phyloP scores from a whole-genome alignment of 1,284 basidiomycete species.

The Microbotryomycetes sp. region DNA sequence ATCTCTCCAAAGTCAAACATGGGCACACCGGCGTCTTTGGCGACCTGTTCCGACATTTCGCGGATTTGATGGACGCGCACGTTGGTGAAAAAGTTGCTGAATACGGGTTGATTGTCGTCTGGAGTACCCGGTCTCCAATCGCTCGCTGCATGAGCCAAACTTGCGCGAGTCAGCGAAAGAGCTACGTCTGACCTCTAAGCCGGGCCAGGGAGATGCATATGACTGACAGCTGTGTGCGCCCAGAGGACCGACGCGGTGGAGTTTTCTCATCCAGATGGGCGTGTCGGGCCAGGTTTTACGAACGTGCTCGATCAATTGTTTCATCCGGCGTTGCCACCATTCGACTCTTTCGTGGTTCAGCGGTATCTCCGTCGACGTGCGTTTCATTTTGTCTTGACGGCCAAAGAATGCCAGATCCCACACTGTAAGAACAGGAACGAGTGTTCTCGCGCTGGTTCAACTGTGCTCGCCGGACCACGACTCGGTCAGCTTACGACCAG shows the following conservation, averaged over 20 bases:
- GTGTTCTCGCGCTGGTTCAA: too few species aligned
- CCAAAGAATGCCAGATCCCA: conserved; percentile 38
- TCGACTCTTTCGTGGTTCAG: conserved; percentile 29
- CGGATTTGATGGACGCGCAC: conserved; percentile 34
- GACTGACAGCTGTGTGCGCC: conserved; percentile 26
- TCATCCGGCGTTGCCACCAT: conserved; percentile 33
- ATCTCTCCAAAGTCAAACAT: conserved; percentile 34
- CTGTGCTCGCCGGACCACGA: too few species aligned
- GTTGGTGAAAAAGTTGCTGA: conserved; percentile 36
- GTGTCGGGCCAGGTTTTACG: conserved; percentile 30
- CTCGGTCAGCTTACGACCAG: conserved; percentile 30
- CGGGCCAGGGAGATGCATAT: not conserved
- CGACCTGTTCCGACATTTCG: conserved; percentile 33
- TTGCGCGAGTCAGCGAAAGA: too few species aligned
- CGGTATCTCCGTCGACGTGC: conserved; percentile 29
- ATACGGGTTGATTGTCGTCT: conserved; percentile 13
- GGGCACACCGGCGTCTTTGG: conserved; percentile 24
- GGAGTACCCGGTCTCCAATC: conserved; percentile 12
- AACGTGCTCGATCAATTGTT: conserved; percentile 21
- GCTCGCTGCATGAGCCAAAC: conserved; percentile 1
- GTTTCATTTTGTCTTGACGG: conserved; percentile 27
- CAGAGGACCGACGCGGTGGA: conserved; percentile 34
- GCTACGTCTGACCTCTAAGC: not conserved
- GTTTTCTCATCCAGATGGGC: conserved; percentile 32
- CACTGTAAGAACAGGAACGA: conserved; percentile 5